A percentile compares a stretch with the other conserved stretches of the same genome.
phyloP scores from a whole-genome alignment of 768 basidiomycete species.

The Tricholoma terreum region DNA sequence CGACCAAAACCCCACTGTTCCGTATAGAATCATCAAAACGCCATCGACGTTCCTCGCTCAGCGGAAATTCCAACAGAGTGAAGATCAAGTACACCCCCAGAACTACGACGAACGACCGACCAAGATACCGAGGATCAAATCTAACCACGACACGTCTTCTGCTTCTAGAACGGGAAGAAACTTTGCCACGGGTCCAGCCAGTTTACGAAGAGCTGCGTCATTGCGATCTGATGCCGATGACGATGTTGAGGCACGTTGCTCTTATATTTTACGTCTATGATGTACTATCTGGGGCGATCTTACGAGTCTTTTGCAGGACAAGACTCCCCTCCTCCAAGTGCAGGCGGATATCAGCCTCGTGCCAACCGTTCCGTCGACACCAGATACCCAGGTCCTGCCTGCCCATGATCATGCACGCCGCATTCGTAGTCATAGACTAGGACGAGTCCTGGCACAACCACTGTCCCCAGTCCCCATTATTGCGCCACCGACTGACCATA shows the following conservation, averaged over 20 bases:
- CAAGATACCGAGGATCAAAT: not conserved
- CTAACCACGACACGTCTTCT: not conserved
- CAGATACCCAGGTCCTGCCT: not conserved
- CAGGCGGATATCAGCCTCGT: not conserved
- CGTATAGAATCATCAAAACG: not conserved
- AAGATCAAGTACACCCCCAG: not conserved
- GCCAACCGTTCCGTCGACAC: constrained; percentile 7
- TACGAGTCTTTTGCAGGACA: no score
- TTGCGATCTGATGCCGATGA: constrained; percentile 29
- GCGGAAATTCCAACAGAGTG: not conserved
- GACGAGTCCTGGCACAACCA: not conserved
- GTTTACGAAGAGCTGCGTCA: constrained; percentile 38
- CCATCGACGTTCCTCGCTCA: not conserved
- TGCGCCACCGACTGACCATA: constrained; percentile 44
- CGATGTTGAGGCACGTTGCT: no score
- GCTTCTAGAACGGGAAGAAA: constrained; percentile 2
- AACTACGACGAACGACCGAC: not conserved
- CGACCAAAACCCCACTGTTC: not conserved
- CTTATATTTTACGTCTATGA: no score
- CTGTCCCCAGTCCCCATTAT: constrained; percentile 44
- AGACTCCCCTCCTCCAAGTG: no score
- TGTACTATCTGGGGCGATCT: no score
- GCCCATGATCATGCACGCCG: not conserved
- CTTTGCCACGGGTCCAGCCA: constrained; percentile 34
- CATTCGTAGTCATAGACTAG: not conserved